A percentile compares a stretch with the other conserved stretches of the same genome.
phyloP scores from a whole-genome alignment of 495 filamentous ascomycete genomes.

The Tuber brumale region DNA sequence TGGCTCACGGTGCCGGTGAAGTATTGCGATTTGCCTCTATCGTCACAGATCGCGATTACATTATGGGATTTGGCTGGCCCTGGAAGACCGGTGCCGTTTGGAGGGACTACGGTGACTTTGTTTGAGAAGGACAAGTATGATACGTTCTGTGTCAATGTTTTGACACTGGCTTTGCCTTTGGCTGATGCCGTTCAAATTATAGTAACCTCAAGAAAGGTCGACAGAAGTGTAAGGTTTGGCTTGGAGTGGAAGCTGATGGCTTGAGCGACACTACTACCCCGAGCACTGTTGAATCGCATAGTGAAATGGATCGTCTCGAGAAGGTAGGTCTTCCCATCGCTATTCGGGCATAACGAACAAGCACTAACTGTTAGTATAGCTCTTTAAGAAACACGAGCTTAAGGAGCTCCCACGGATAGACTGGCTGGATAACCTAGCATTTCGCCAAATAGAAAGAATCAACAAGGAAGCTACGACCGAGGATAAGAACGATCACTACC shows the following conservation, averaged over 20 bases:
- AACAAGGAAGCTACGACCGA: slow-evolving; percentile 38
- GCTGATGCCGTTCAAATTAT: not conserved
- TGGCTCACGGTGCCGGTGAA: slow-evolving; percentile 84
- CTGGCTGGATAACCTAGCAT: slow-evolving; percentile 92
- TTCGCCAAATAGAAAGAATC: slow-evolving; percentile 64
- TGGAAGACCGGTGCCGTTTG: slow-evolving; percentile 70
- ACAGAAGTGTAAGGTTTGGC: slow-evolving; percentile 82
- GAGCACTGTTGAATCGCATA: slow-evolving; percentile 48
- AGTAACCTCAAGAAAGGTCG: slow-evolving; percentile 74
- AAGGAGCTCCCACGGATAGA: slow-evolving; percentile 85
- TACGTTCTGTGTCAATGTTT: not conserved
- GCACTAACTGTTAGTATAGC: slow-evolving; percentile 39
- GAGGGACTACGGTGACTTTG: slow-evolving; percentile 80
- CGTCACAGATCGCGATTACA: slow-evolving; percentile 82
- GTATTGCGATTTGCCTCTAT: slow-evolving; percentile 70
- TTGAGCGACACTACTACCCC: slow-evolving; percentile 71
- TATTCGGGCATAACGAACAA: not conserved
- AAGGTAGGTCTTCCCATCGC: slow-evolving; percentile 17
- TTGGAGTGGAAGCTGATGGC: slow-evolving; percentile 78
- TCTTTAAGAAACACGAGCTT: slow-evolving; percentile 98
- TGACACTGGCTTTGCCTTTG: not conserved
- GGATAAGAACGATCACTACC: slow-evolving; percentile 41
- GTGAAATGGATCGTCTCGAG: slow-evolving; percentile 45
- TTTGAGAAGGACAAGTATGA: slow-evolving; percentile 76
- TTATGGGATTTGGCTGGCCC: slow-evolving; percentile 85